Conservation (phyloP, 768 basidiomycete genomes). For the Rhodotorula kratochvilovae region DNA sequence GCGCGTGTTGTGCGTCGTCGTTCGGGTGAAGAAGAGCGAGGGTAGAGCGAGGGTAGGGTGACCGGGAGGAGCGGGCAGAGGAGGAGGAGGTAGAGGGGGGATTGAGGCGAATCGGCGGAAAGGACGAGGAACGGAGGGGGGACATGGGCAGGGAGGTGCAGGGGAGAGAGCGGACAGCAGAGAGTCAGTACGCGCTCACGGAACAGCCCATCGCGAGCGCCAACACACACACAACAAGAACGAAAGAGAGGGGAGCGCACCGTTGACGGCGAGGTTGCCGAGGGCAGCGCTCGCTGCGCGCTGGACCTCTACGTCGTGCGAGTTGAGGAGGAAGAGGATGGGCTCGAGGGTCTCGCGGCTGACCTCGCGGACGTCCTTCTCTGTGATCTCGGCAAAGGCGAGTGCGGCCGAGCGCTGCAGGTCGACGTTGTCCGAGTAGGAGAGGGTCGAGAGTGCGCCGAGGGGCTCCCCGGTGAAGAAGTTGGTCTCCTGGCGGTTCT, state of each 20-base stretch:
- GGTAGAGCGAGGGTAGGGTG: no score
- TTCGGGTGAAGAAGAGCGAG: background rate
- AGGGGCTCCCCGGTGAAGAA: conserved; percentile 94
- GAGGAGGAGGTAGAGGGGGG: no score
- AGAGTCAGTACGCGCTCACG: no score
- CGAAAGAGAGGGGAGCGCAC: conserved; percentile 55
- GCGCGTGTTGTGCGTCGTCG: no score
- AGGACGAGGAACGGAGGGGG: no score
- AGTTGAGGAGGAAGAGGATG: conserved; percentile 91
- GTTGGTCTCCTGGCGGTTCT: conserved; percentile 97
- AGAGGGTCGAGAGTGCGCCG: conserved; percentile 87
- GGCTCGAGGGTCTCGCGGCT: conserved; percentile 96
- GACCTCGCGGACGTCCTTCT: conserved; percentile 96
- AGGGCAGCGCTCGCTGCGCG: conserved; percentile 94
- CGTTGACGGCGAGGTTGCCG: conserved; percentile 95
- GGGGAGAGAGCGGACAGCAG: background rate
- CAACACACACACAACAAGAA: no score
- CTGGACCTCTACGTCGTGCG: conserved; percentile 98
- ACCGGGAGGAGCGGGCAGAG: no score
- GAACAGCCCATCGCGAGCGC: no score
- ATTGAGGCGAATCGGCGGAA: no score
- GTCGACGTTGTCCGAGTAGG: conserved; percentile 98
- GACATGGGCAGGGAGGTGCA: no score
- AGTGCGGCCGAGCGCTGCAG: conserved; percentile 95
- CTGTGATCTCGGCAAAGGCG: conserved; percentile 98